Percentiles rank a stretch among this genome's conserved stretches.
These are phyloP conservation scores for Sarocladium oryzae DNA, from an alignment of 2,329 filamentous ascomycete genomes.

Conservation along the genomic window DNA sequence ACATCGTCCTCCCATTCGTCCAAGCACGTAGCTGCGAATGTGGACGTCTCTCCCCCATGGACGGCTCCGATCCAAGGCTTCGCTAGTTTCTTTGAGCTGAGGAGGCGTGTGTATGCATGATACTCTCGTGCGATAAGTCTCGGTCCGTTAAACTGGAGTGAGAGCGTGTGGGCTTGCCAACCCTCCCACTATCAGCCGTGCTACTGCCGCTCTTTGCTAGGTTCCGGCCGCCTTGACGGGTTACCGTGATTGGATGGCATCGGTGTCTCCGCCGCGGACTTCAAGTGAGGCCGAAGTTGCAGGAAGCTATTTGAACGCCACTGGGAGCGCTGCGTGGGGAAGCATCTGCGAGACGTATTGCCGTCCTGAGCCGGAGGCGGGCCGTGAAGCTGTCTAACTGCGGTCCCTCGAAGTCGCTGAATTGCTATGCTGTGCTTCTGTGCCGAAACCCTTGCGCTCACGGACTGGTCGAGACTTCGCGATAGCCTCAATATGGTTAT, in stretches of 20 bases:
- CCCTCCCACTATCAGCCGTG: neutral
- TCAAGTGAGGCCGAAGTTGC: neutral
- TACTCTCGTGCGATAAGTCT: neutral
- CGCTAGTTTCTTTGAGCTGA: neutral
- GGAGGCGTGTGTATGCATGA: neutral
- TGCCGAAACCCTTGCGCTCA: too few relatives aligned
- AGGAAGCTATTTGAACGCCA: neutral
- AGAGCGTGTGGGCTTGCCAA: neutral
- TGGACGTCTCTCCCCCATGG: neutral
- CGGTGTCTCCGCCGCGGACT: neutral
- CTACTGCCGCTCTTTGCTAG: neutral
- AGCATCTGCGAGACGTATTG: neutral
- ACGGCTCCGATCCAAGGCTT: neutral
- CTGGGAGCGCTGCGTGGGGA: neutral
- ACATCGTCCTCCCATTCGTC: too few relatives aligned
- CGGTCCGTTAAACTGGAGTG: conserved; percentile 1
- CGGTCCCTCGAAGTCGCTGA: too few relatives aligned
- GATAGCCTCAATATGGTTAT: neutral
- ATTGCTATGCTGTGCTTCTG: too few relatives aligned
- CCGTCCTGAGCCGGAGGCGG: too few relatives aligned
- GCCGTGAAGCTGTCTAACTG: too few relatives aligned
- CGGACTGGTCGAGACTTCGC: neutral
- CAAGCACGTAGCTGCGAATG: too few relatives aligned
- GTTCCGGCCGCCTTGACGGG: neutral
- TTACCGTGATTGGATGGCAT: neutral